Percentiles rank a stretch among this genome's conserved stretches.
Evolutionary conservation across 768 basidiomycete species (phyloP).

Genomic region (Leccinum variicolor): DNA sequence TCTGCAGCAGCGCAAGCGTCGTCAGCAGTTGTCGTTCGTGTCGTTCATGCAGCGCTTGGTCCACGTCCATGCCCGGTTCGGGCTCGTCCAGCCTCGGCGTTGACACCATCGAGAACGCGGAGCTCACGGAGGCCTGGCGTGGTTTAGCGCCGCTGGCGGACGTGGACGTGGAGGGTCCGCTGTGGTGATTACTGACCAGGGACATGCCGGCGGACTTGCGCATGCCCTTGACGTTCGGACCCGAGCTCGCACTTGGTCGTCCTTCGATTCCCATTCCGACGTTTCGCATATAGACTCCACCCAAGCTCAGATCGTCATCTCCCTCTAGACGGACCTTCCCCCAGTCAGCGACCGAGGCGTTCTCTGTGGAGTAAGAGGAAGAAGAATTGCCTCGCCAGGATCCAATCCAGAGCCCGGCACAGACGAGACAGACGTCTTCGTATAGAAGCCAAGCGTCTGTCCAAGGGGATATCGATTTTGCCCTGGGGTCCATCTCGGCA

Average conservation of each 20-base stretch:
- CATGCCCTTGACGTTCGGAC: slow-evolving; percentile 36
- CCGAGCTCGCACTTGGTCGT: slow-evolving; percentile 33
- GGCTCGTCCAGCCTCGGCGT: slow-evolving; percentile 29
- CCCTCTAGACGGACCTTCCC: slow-evolving; percentile 60
- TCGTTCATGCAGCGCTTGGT: slow-evolving; percentile 21
- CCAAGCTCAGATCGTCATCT: slow-evolving; percentile 55
- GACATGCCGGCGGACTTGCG: slow-evolving; percentile 51
- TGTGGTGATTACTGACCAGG: slow-evolving; percentile 32
- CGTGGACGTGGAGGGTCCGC: slow-evolving; percentile 26
- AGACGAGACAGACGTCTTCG: slow-evolving; percentile 80
- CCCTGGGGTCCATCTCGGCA: slow-evolving; percentile 30
- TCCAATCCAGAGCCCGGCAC: slow-evolving; percentile 81
- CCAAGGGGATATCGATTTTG: slow-evolving; percentile 50
- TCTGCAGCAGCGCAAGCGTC: slow-evolving; percentile 60
- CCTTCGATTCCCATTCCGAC: slow-evolving; percentile 75
- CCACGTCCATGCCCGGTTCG: slow-evolving; percentile 1
- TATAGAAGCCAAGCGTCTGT: slow-evolving; percentile 78
- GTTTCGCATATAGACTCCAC: slow-evolving; percentile 45
- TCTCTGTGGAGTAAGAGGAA: slow-evolving; percentile 46
- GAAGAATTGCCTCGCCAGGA: slow-evolving; percentile 51
- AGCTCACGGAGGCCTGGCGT: slow-evolving; percentile 33
- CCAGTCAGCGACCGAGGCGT: slow-evolving; percentile 48
- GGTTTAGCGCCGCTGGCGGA: slow-evolving; percentile 30
- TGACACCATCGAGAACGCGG: slow-evolving; percentile 16
- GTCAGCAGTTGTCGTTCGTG: slow-evolving; percentile 38